A percentile compares a stretch with the other conserved stretches of the same genome.
These are phyloP conservation scores for Pichia heedii DNA, from an alignment of 805 yeast species.

Conservation along the genomic window DNA sequence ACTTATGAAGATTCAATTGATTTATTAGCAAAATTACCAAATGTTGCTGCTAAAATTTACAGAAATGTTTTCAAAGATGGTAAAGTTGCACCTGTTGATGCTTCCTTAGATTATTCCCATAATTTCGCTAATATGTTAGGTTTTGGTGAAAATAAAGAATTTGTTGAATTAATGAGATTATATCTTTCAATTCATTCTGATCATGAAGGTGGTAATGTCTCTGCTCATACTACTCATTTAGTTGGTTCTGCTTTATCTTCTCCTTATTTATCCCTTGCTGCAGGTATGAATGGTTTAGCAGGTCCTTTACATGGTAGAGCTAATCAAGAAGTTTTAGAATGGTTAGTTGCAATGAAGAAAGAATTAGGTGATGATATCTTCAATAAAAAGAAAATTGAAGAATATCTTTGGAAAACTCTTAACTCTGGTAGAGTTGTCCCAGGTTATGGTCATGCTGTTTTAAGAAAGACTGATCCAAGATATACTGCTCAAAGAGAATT, in stretches of 20 bases:
- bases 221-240: constrained; percentile 79
- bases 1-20: constrained; percentile 75
- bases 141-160: constrained; percentile 53
- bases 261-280: constrained; percentile 70
- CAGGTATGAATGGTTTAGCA: constrained; percentile 79
- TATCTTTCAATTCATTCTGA: constrained; percentile 78
- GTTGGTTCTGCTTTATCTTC: constrained; percentile 78
- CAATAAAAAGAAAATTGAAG: constrained; percentile 60
- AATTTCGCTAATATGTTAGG: constrained; percentile 50
- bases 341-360: constrained; percentile 60
- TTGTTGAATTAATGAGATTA: constrained; percentile 70
- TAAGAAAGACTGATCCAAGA: constrained; percentile 85
- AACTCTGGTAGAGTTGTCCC: constrained; percentile 81
- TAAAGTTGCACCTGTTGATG: constrained; percentile 43
- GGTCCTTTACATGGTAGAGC: constrained; percentile 88
- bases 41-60: constrained; percentile 75
- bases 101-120: constrained; percentile 59
- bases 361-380: constrained; percentile 58
- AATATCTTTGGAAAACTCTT: constrained; percentile 69
- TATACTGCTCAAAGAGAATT: constrained; percentile 80
- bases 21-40: constrained; percentile 73
- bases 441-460: constrained; percentile 84
- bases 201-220: constrained; percentile 87
- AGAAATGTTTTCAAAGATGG: constrained; percentile 81
- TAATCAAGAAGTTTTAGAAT: constrained; percentile 78